phyloP scores from a whole-genome alignment of 1,284 basidiomycete species.

The Rhodofomes roseus region DNA sequence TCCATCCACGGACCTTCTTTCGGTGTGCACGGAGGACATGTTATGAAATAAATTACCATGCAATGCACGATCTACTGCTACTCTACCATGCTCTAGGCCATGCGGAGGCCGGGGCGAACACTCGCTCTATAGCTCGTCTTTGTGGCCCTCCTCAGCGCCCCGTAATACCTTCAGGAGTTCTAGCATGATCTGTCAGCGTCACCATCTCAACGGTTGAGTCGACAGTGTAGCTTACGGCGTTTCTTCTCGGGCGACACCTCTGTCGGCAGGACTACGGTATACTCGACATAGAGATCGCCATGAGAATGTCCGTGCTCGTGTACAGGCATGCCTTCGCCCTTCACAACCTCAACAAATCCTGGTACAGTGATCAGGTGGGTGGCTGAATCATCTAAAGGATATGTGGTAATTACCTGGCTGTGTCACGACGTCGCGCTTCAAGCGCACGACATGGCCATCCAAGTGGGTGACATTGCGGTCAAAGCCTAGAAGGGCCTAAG shows the following conservation, averaged over 20 bases:
- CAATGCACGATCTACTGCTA: background rate
- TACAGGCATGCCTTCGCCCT: slow-evolving; percentile 87
- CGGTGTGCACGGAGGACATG: background rate
- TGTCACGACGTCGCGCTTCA: slow-evolving; percentile 76
- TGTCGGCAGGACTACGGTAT: slow-evolving; percentile 82
- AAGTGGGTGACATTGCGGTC: slow-evolving; percentile 85
- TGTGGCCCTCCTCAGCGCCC: slow-evolving; percentile 23
- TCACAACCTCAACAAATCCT: slow-evolving; percentile 84
- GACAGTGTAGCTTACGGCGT: slow-evolving; percentile 48
- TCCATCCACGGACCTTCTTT: background rate
- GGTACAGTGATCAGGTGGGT: background rate
- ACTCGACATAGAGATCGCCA: slow-evolving; percentile 89
- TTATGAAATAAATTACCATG: slow-evolving; percentile 3
- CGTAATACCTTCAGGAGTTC: slow-evolving; percentile 57
- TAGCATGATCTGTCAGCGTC: slow-evolving; percentile 21
- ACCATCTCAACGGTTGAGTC: background rate
- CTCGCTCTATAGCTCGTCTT: slow-evolving; percentile 50
- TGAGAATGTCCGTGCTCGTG: slow-evolving; percentile 52
- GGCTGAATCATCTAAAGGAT: background rate
- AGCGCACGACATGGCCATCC: slow-evolving; percentile 77
- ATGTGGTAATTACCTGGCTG: slow-evolving; percentile 65
- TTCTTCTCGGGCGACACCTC: slow-evolving; percentile 62
- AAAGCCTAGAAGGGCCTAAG: slow-evolving; percentile 77
- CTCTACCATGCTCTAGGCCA: background rate
- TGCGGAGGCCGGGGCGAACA: background rate